These are phyloP conservation scores for Corymbia maculata DNA, from an alignment of 345 rosid genomes.

Conservation along the genomic window DNA sequence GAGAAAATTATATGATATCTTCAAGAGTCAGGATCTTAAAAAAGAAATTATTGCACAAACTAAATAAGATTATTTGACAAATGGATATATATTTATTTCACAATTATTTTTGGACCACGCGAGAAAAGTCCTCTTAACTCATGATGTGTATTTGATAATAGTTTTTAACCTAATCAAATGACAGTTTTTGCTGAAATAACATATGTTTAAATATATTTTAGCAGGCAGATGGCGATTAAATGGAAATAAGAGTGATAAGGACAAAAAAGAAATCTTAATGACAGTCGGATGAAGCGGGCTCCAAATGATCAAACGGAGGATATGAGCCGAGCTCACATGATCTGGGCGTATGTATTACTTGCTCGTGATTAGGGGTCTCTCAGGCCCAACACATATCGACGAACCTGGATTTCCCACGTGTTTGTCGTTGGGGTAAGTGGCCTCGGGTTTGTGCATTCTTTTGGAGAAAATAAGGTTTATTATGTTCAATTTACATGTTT, in stretches of 20 bases:
- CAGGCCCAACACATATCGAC: background rate
- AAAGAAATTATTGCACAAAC: background rate
- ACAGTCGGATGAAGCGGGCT: background rate
- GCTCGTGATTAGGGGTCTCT: too few species aligned
- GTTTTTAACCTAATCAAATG: background rate
- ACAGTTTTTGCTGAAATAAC: background rate
- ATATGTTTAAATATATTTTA: background rate
- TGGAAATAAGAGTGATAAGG: background rate
- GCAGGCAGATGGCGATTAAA: background rate
- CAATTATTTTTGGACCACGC: background rate
- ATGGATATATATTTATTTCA: accelerated
- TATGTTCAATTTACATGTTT: background rate
- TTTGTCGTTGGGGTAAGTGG: background rate
- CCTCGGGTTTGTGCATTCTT: background rate
- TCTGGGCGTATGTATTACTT: background rate
- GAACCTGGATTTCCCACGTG: background rate
- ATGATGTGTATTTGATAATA: background rate
- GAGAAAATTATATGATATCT: background rate
- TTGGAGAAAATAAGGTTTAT: background rate
- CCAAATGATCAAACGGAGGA: background rate
- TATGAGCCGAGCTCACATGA: accelerated
- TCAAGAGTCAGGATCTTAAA: background rate
- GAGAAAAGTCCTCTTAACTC: background rate
- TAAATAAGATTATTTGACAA: background rate
- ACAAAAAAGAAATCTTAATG: background rate